phyloP scores from a whole-genome alignment of 768 basidiomycete species.

The Mycena polygramma region DNA sequence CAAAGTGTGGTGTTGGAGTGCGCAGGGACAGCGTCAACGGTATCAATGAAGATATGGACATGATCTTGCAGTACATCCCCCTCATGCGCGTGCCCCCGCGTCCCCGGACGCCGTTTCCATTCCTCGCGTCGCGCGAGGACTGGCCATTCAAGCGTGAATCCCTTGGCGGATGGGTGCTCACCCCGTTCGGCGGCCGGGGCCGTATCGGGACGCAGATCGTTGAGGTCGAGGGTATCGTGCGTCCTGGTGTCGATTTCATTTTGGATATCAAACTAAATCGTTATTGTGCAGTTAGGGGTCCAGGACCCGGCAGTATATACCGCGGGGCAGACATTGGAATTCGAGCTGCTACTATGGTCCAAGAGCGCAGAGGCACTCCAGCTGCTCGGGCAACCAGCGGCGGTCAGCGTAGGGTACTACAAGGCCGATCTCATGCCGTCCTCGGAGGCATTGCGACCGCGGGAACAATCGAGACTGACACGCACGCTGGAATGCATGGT shows the following conservation, averaged over 20 bases:
- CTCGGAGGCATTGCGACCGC: conserved; percentile 36
- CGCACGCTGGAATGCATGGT: conserved; percentile 25
- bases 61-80: conserved; percentile 37
- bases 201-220: conserved; percentile 31
- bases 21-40: conserved; percentile 33
- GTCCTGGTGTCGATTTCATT: neutral
- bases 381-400: conserved; percentile 33
- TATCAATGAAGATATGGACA: conserved; percentile 38
- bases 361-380: conserved; percentile 35
- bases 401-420: conserved; percentile 33
- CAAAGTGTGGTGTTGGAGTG: conserved; percentile 34
- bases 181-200: conserved; percentile 37
- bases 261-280: neutral
- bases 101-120: conserved; percentile 34
- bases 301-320: conserved; percentile 35
- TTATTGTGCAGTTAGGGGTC: conserved; percentile 27
- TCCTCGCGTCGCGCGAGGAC: conserved; percentile 37
- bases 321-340: conserved; percentile 26
- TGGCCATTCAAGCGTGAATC: conserved; percentile 39
- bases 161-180: conserved; percentile 37
- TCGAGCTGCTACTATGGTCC: conserved; percentile 34
- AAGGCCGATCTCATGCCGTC: conserved; percentile 34
- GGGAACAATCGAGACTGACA: conserved; percentile 34
- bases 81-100: conserved; percentile 25
- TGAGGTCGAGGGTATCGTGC: conserved; percentile 36